These are phyloP conservation scores for Fusarium sp. DNA, from an alignment of 2,329 filamentous ascomycete species.

Conservation along the genomic window DNA sequence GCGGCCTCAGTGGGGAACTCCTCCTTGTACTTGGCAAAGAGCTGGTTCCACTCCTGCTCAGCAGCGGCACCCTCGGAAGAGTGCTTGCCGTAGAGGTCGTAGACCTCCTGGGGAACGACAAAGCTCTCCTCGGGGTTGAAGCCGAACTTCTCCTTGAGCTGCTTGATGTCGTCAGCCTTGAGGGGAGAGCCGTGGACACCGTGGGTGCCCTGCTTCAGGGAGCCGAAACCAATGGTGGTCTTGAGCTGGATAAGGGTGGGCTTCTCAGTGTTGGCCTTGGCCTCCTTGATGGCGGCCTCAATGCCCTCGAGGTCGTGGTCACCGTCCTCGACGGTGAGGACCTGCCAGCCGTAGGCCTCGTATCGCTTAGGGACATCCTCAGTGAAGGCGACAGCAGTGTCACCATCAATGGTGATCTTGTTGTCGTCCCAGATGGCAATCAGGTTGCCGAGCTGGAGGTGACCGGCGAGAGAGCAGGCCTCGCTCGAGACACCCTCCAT, in stretches of 20 bases:
- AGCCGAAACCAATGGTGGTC: conserved; percentile 97
- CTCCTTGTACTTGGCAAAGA: conserved; percentile 86
- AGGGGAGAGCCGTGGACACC: conserved; percentile 96
- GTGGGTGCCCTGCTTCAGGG: conserved; percentile 90
- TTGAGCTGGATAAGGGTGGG: conserved; percentile 95
- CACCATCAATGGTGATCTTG: conserved; percentile 94
- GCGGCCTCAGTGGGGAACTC: conserved; percentile 82
- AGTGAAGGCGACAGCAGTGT: conserved; percentile 96
- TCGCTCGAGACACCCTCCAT: conserved; percentile 98
- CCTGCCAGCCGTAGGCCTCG: conserved; percentile 97
- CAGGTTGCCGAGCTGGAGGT: conserved; percentile 97
- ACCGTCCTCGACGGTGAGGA: conserved; percentile 84
- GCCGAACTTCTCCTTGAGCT: conserved; percentile 94
- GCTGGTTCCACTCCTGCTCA: conserved; percentile 95
- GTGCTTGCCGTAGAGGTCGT: conserved; percentile 89
- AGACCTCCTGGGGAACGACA: conserved; percentile 92
- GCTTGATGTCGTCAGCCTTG: conserved; percentile 92
- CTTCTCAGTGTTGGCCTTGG: conserved; percentile 92
- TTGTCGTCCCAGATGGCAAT: conserved; percentile 99
- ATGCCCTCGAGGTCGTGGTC: conserved; percentile 89
- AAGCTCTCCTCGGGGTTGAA: conserved; percentile 96
- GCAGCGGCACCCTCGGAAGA: conserved; percentile 85
- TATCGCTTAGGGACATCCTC: conserved; percentile 96
- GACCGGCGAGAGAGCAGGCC: conserved; percentile 90
- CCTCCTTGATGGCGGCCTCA: conserved; percentile 86